These are phyloP conservation scores for Rhizopus sp. DNA, from an alignment of 371 early-diverging fungal genomes.

Conservation along the genomic window DNA sequence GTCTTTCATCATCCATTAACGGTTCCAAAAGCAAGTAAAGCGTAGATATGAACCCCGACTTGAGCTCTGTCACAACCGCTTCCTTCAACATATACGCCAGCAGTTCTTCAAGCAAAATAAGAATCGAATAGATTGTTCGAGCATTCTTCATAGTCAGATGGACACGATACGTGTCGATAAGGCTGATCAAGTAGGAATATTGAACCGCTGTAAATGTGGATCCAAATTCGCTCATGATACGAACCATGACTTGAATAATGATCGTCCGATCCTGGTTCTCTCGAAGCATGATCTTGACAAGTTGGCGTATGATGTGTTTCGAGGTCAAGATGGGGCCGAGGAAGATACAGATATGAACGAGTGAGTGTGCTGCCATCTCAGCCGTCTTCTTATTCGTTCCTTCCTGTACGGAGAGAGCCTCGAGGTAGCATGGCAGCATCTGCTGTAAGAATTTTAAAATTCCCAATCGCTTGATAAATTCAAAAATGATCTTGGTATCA, in stretches of 20 bases:
- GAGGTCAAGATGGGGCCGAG: slow-evolving; percentile 64
- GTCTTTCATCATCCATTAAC: slow-evolving; percentile 12
- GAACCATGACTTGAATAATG: slow-evolving; percentile 45
- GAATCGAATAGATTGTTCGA: slow-evolving; percentile 32
- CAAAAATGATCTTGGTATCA: slow-evolving; percentile 40
- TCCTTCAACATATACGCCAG: slow-evolving; percentile 43
- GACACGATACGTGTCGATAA: slow-evolving; percentile 39
- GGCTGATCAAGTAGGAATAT: slow-evolving; percentile 55
- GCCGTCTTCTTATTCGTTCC: neutral
- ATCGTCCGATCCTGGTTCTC: slow-evolving; percentile 46
- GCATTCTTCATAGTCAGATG: slow-evolving; percentile 25
- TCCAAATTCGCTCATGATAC: slow-evolving; percentile 59
- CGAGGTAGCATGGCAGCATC: slow-evolving; percentile 63
- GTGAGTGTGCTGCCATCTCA: slow-evolving; percentile 48
- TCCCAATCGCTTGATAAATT: slow-evolving; percentile 59
- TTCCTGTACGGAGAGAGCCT: slow-evolving; percentile 48
- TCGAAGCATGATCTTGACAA: slow-evolving; percentile 58
- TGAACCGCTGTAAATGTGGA: slow-evolving; percentile 68
- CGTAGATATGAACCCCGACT: slow-evolving; percentile 49
- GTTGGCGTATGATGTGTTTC: slow-evolving; percentile 63
- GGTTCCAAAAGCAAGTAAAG: slow-evolving; percentile 48
- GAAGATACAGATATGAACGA: slow-evolving; percentile 53
- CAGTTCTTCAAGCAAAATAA: slow-evolving; percentile 44
- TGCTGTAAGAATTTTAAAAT: slow-evolving; percentile 62
- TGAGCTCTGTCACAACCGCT: slow-evolving; percentile 43